A percentile compares a stretch with the other conserved stretches of the same genome.
Evolutionary conservation across 495 filamentous ascomycete species (phyloP).

Genomic region (Penicillium pancosmium): DNA sequence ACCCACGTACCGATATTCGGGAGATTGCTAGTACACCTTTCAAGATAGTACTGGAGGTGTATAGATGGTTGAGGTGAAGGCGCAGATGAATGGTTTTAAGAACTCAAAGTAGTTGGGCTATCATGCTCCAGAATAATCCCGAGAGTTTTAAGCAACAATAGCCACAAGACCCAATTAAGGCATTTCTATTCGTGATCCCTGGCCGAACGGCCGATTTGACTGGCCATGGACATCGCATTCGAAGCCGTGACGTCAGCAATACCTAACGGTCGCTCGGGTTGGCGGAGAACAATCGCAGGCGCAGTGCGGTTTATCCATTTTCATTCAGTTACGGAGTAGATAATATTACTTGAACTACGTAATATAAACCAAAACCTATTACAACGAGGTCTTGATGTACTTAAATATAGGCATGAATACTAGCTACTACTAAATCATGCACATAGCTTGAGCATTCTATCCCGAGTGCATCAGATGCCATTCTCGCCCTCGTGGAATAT

Average conservation of each 20-base stretch:
- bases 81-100: background rate
- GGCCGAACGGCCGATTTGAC: background rate
- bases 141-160: background rate
- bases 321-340: too few species aligned
- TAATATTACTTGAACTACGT: too few species aligned
- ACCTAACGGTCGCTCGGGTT: too few species aligned
- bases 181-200: conserved; percentile 10
- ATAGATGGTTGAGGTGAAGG: background rate
- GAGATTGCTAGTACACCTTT: background rate
- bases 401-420: background rate
- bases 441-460: background rate
- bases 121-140: background rate
- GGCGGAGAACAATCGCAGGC: background rate
- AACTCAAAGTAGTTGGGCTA: background rate
- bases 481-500: background rate
- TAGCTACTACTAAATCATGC: background rate
- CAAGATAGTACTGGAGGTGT: background rate
- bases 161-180: conserved; percentile 5
- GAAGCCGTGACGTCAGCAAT: conserved; percentile 25
- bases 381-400: too few species aligned
- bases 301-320: background rate
- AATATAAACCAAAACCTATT: too few species aligned
- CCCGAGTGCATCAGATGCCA: background rate
- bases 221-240: background rate
- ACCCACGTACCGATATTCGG: background rate